These are phyloP conservation scores for Hypoxylon cercidicola DNA, from an alignment of 495 filamentous ascomycete species.

Conservation along the genomic window DNA sequence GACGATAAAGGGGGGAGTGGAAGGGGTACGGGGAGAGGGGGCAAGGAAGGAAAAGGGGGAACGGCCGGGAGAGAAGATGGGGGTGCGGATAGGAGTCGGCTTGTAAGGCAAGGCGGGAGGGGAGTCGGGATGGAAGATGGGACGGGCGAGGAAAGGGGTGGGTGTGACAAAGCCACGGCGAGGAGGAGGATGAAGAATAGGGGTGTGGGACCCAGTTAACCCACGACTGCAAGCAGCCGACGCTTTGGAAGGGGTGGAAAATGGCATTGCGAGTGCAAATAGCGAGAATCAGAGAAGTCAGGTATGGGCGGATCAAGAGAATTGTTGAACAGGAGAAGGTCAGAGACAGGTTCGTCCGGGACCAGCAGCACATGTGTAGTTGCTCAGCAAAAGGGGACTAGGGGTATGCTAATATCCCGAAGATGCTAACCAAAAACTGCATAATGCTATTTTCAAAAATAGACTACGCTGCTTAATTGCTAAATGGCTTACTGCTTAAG, in stretches of 20 bases:
- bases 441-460: slow-evolving; percentile 2
- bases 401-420: slow-evolving; percentile 15
- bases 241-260: slow-evolving; percentile 25
- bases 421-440: neutral
- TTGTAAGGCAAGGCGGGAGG: slow-evolving; percentile 16
- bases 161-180: neutral
- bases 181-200: slow-evolving; percentile 22
- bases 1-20: slow-evolving; percentile 15
- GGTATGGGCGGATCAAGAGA: slow-evolving; percentile 1
- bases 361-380: slow-evolving; percentile 5
- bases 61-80: slow-evolving; percentile 41
- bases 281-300: neutral
- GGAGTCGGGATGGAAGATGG: slow-evolving; percentile 8
- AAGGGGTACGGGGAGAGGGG: slow-evolving; percentile 29
- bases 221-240: slow-evolving; percentile 43
- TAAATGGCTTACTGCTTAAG: neutral
- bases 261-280: slow-evolving; percentile 19
- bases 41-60: slow-evolving; percentile 41
- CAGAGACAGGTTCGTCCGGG: neutral
- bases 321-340: slow-evolving; percentile 3
- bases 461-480: slow-evolving; percentile 4
- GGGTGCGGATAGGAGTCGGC: slow-evolving; percentile 39
- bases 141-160: slow-evolving; percentile 15
- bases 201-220: slow-evolving; percentile 39
- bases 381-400: neutral